Percentiles rank a stretch among this genome's conserved stretches.
These are phyloP conservation scores for Cucumis cinereus DNA, from an alignment of 306 rosid species.

Conservation along the genomic window DNA sequence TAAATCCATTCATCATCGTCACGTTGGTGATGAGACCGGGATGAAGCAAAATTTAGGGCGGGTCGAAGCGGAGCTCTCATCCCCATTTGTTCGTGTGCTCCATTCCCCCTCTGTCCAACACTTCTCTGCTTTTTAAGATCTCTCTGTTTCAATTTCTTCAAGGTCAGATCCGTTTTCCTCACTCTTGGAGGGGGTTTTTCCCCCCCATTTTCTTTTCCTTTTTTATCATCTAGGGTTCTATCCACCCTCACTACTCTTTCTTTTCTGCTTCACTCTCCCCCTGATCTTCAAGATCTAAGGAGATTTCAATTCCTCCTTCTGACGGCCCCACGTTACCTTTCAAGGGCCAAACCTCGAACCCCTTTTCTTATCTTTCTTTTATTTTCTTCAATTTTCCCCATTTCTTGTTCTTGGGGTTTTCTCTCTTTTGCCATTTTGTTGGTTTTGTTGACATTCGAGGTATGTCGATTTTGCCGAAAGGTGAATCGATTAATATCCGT, in stretches of 20 bases:
- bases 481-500: conserved; percentile 65
- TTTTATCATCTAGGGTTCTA: conserved; percentile 20
- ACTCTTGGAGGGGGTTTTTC: not conserved
- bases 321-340: conserved; percentile 27
- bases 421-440: conserved; percentile 7
- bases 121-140: conserved; percentile 25
- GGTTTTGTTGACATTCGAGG: conserved; percentile 14
- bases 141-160: conserved; percentile 6
- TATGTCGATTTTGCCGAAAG: conserved; percentile 70
- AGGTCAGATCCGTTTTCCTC: conserved; percentile 39
- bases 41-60: no score
- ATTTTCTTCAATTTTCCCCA: not conserved
- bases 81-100: no score
- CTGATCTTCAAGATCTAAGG: conserved; percentile 41
- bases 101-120: not conserved
- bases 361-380: not conserved
- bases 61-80: no score
- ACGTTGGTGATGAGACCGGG: no score
- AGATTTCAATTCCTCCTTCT: not conserved
- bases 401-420: not conserved
- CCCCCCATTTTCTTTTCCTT: no score
- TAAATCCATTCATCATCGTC: no score
- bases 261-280: not conserved
- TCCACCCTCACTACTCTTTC: conserved; percentile 8
- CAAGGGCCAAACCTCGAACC: not conserved